A percentile compares a stretch with the other conserved stretches of the same genome.
Evolutionary conservation across 2,329 filamentous ascomycete genomes (phyloP).

Genomic region (Didymellaceae sp.): DNA sequence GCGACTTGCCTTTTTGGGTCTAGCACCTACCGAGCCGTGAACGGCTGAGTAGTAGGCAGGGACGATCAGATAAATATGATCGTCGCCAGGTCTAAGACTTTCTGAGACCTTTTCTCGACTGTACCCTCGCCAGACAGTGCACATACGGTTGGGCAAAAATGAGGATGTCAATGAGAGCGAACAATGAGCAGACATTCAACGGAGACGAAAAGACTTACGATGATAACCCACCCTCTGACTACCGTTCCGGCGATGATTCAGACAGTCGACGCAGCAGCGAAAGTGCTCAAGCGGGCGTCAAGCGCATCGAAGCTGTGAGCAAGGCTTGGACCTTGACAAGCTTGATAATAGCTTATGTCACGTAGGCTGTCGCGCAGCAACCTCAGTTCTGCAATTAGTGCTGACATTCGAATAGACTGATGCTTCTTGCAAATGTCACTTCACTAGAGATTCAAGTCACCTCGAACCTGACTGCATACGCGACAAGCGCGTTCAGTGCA

Average conservation of each 20-base stretch:
- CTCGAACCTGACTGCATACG: slow-evolving; percentile 66
- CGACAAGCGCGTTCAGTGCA: slow-evolving; percentile 66
- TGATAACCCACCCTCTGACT: slow-evolving; percentile 3
- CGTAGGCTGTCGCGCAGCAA: slow-evolving; percentile 23
- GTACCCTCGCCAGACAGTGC: background rate
- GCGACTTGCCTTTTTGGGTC: background rate
- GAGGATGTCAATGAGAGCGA: slow-evolving; percentile 17
- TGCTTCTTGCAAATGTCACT: slow-evolving; percentile 69
- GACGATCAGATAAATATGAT: slow-evolving; percentile 22
- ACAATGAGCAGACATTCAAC: background rate
- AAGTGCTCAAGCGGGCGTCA: slow-evolving; percentile 55
- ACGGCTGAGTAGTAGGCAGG: slow-evolving; percentile 6
- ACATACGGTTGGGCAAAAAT: slow-evolving; percentile 9
- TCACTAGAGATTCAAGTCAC: slow-evolving; percentile 72
- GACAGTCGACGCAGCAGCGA: slow-evolving; percentile 17
- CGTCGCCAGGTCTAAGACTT: slow-evolving; percentile 6
- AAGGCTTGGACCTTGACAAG: slow-evolving; percentile 57
- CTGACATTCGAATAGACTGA: slow-evolving; percentile 25
- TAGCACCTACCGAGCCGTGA: slow-evolving; percentile 10
- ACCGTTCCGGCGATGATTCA: slow-evolving; percentile 11
- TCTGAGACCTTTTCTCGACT: background rate
- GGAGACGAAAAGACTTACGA: slow-evolving; percentile 10
- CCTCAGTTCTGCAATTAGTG: slow-evolving; percentile 2
- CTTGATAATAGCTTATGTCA: slow-evolving; percentile 56
- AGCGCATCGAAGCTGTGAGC: slow-evolving; percentile 57